Conservation (phyloP, 768 basidiomycete species). For the Termitomyces sp. region DNA sequence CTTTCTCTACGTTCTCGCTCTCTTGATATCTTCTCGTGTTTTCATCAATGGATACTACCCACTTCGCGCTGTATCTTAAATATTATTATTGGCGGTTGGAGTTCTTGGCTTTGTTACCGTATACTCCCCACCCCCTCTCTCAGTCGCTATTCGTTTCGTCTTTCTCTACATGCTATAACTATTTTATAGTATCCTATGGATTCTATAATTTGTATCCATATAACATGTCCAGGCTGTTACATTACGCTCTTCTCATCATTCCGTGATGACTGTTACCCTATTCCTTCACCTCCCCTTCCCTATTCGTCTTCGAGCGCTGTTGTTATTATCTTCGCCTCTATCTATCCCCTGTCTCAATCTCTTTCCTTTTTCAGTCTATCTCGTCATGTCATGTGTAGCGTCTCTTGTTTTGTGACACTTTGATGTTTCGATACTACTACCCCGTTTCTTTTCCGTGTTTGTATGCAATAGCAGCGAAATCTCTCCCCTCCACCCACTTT, state of each 20-base stretch:
- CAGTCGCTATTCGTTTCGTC: constrained; percentile 15
- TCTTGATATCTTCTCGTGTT: constrained; percentile 6
- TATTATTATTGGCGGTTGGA: constrained; percentile 25
- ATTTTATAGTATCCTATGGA: constrained; percentile 12
- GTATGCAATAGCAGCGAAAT: background rate
- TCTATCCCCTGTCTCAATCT: constrained; percentile 11
- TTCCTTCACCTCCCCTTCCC: background rate
- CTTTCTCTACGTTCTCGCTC: background rate
- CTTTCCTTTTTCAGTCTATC: constrained; percentile 1
- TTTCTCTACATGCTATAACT: constrained; percentile 2
- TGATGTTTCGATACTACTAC: constrained; percentile 7
- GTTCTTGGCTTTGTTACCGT: constrained; percentile 15
- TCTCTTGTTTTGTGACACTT: constrained; percentile 14
- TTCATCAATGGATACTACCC: constrained; percentile 25
- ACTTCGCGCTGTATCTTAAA: constrained; percentile 29
- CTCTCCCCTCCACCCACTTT: background rate
- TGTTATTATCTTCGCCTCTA: constrained; percentile 14
- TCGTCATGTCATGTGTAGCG: constrained; percentile 12
- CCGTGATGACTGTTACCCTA: background rate
- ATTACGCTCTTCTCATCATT: constrained; percentile 10
- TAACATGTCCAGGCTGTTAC: constrained; percentile 4
- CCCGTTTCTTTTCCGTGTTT: background rate
- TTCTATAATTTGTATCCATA: constrained; percentile 9
- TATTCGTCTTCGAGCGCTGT: constrained; percentile 1
- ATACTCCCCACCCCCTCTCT: constrained; percentile 10